Base-by-base conservation (phyloP, 331 rosid species). In the Quercus phellos region DNA sequence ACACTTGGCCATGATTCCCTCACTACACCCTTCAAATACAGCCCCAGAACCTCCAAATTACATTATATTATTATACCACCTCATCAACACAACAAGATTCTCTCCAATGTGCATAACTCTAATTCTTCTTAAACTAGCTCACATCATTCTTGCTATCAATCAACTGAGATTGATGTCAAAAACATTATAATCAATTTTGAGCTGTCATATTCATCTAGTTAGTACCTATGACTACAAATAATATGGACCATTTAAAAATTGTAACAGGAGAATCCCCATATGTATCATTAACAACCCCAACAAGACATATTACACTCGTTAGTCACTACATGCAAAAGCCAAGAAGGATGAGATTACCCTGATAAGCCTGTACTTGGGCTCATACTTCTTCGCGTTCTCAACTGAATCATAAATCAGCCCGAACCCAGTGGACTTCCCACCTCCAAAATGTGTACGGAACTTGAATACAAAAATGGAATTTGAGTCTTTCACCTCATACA, bases 361-460 rank as follows among this genome's bases (percentile, higher is more conserved):
- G 83, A 87, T 82, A 18, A 87, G 87, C 75, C 87, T 78, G 83
- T 84, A 87, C 74, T 87, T 87, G 0, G 90, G 90, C 80, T 87
- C 87, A 35, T 54, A 84, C 74, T 87, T 87, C 81, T 87, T 87
- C 4, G 88, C 88, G 14, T 77, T 87, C 74, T 87, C 90, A 16
- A 87, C 85, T 0, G 85, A 76, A 74, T 87, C 88, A 69, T 81
- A 87, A 35, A 87, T 84, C 82, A 87, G 55, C 22, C 87, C 90
- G 2, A 82, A 84, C 4, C 88, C 87, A 24, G 87, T 87, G 1
- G 88, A 87, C 72, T 87, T 84, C 2, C 90, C 88, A 1, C 87
- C 87, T 73, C 90, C 88, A 80, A 87, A 87, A 73, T 87, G 87
- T n/a, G 87, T 87, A 46, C 87, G 90, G 82, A 87, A 87, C 82